Evolutionary conservation across 352 stramenopile genomes (phyloP).

Genomic region (Blastocystis sp.): DNA sequence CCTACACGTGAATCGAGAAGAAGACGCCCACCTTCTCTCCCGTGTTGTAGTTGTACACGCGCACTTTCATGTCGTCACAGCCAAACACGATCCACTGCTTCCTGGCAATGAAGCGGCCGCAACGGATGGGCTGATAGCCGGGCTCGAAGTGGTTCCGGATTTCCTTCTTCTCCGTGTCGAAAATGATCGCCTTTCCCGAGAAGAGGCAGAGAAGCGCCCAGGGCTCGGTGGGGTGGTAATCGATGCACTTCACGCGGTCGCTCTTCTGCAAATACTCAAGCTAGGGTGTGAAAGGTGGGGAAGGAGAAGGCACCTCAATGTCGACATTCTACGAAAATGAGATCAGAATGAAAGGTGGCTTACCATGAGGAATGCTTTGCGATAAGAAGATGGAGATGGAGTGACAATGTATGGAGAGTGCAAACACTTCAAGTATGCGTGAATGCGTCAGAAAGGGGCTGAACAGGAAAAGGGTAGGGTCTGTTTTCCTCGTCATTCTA

Average conservation of each 20-base stretch:
- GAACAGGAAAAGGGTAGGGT: too few species aligned
- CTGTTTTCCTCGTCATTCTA: background rate
- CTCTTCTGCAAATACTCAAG: slow-evolving; percentile 75
- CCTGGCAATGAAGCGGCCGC: slow-evolving; percentile 80
- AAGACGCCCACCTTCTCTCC: slow-evolving; percentile 86
- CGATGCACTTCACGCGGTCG: slow-evolving; percentile 95
- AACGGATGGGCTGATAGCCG: slow-evolving; percentile 88
- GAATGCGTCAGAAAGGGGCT: too few species aligned
- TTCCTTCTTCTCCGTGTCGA: slow-evolving; percentile 89
- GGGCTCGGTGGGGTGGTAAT: slow-evolving; percentile 93
- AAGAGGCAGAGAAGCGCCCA: slow-evolving; percentile 95
- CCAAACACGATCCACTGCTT: slow-evolving; percentile 84
- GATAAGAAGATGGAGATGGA: too few species aligned
- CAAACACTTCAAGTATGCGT: too few species aligned
- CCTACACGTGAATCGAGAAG: slow-evolving; percentile 71
- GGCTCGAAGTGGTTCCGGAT: slow-evolving; percentile 95
- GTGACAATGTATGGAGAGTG: too few species aligned
- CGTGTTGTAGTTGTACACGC: slow-evolving; percentile 99
- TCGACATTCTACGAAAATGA: slow-evolving; percentile 33
- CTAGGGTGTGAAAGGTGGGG: background rate
- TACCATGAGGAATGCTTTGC: too few species aligned
- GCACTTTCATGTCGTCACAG: slow-evolving; percentile 83
- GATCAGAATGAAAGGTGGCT: too few species aligned
- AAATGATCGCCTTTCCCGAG: slow-evolving; percentile 95
- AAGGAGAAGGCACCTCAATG: slow-evolving; percentile 20